Conservation (phyloP, 805 yeast genomes). For the Citeromyces matritensis region DNA sequence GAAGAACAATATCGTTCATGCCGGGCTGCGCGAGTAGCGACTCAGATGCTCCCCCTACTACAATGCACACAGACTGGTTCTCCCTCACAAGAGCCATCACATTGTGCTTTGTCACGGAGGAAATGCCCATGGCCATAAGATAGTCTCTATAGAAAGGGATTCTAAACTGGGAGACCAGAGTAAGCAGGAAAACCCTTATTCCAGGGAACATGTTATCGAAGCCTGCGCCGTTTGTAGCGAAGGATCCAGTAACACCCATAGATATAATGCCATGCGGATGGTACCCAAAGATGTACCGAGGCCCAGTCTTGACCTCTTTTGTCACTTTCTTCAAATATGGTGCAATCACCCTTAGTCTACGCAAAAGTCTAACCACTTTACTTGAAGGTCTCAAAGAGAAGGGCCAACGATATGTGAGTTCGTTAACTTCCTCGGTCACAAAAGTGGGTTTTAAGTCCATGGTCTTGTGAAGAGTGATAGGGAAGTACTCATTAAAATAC, state of each 20-base stretch:
- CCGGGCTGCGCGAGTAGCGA: constrained; percentile 53
- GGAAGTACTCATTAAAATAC: constrained; percentile 67
- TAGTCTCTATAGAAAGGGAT: constrained; percentile 84
- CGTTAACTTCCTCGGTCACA: constrained; percentile 12
- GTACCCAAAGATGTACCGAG: constrained; percentile 76
- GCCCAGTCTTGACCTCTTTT: constrained; percentile 33
- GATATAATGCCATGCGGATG: constrained; percentile 97
- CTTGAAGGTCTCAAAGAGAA: neutral
- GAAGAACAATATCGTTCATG: constrained; percentile 53
- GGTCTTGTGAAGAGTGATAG: constrained; percentile 56
- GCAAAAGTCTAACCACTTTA: neutral
- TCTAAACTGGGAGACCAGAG: constrained; percentile 70
- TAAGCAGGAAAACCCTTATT: constrained; percentile 61
- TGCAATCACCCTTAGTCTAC: neutral
- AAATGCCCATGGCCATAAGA: constrained; percentile 62
- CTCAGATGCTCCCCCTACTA: constrained; percentile 94
- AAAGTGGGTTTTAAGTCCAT: constrained; percentile 64
- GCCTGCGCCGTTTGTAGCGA: constrained; percentile 71
- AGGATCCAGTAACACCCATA: constrained; percentile 75
- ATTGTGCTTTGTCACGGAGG: constrained; percentile 69
- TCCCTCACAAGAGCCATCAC: constrained; percentile 47
- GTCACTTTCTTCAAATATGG: neutral
- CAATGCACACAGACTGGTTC: constrained; percentile 72
- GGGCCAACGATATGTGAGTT: constrained; percentile 2
- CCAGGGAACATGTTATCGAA: constrained; percentile 69